Percentiles rank a stretch among this genome's conserved stretches.
phyloP scores from a whole-genome alignment of 768 basidiomycete genomes.

The Tricholoma saponaceum region DNA sequence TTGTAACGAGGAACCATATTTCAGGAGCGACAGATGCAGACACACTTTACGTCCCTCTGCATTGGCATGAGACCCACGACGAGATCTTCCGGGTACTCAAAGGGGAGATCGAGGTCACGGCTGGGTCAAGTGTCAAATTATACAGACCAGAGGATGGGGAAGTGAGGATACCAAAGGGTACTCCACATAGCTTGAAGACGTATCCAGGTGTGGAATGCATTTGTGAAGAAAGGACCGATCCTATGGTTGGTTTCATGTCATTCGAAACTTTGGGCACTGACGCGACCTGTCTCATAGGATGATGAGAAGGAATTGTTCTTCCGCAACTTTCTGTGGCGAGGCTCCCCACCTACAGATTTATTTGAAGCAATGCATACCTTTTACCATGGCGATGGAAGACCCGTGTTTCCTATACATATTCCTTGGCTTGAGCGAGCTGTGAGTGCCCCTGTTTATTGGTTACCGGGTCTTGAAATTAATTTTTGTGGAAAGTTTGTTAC shows the following conservation, averaged over 20 bases:
- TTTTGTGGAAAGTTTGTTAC: constrained; percentile 17
- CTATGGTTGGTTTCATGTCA: constrained; percentile 18
- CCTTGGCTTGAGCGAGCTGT: constrained; percentile 21
- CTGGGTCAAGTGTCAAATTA: constrained; percentile 16
- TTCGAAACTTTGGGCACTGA: neutral
- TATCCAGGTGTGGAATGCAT: constrained; percentile 23
- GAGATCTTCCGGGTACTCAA: constrained; percentile 26
- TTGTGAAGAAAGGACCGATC: constrained; percentile 28
- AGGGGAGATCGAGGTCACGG: constrained; percentile 24
- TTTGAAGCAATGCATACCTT: constrained; percentile 1
- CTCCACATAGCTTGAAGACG: constrained; percentile 21
- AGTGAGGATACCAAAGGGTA: constrained; percentile 23
- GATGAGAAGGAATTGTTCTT: constrained; percentile 31
- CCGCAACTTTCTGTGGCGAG: constrained; percentile 21
- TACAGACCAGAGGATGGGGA: constrained; percentile 28
- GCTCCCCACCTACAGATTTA: neutral
- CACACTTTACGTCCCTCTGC: constrained; percentile 23
- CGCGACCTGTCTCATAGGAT: constrained; percentile 15
- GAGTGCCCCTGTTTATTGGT: neutral
- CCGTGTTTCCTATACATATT: constrained; percentile 19
- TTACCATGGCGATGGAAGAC: constrained; percentile 23
- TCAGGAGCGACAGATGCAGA: constrained; percentile 20
- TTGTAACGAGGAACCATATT: constrained; percentile 19
- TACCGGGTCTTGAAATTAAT: neutral
- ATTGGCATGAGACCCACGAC: constrained; percentile 32